phyloP scores from a whole-genome alignment of 768 basidiomycete species.

The Tubosaeta sp. region DNA sequence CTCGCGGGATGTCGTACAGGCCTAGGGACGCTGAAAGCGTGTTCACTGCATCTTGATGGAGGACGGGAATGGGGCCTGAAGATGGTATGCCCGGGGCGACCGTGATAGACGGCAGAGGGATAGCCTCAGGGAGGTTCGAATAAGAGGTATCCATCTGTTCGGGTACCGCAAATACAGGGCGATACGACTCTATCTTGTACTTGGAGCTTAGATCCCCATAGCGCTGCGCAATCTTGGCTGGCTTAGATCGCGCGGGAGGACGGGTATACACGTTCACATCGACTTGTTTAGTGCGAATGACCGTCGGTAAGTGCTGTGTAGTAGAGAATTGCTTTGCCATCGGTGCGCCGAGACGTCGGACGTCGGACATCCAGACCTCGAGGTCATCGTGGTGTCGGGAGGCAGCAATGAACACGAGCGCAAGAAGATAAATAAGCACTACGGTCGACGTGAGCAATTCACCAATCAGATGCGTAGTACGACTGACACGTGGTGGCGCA shows the following conservation, averaged over 20 bases:
- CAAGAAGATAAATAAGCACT: conserved; percentile 60
- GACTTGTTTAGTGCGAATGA: conserved; percentile 32
- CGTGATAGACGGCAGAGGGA: conserved; percentile 21
- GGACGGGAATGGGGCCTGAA: conserved; percentile 10
- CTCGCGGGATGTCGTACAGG: conserved; percentile 6
- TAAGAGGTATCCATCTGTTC: conserved; percentile 20
- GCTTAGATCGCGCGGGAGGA: conserved; percentile 37
- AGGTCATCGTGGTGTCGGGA: conserved; percentile 42
- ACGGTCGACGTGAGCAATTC: conserved; percentile 3
- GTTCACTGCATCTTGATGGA: conserved; percentile 4
- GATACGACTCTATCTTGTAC: conserved; percentile 48
- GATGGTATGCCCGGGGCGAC: conserved; percentile 13
- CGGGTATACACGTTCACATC: conserved; percentile 41
- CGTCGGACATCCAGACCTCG: conserved; percentile 47
- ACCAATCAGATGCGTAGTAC: not conserved
- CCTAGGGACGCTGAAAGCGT: conserved; percentile 8
- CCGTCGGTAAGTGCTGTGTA: conserved; percentile 33
- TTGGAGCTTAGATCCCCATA: conserved; percentile 38
- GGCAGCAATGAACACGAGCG: conserved; percentile 42
- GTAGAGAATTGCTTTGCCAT: conserved; percentile 29
- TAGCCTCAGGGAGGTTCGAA: conserved; percentile 23
- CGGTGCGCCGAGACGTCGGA: conserved; percentile 41
- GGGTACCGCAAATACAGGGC: conserved; percentile 20
- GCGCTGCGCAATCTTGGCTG: conserved; percentile 28
- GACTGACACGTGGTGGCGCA: conserved; percentile 40